Base-by-base conservation (phyloP, 345 rosid genomes). In the Acer yangbiense region DNA sequence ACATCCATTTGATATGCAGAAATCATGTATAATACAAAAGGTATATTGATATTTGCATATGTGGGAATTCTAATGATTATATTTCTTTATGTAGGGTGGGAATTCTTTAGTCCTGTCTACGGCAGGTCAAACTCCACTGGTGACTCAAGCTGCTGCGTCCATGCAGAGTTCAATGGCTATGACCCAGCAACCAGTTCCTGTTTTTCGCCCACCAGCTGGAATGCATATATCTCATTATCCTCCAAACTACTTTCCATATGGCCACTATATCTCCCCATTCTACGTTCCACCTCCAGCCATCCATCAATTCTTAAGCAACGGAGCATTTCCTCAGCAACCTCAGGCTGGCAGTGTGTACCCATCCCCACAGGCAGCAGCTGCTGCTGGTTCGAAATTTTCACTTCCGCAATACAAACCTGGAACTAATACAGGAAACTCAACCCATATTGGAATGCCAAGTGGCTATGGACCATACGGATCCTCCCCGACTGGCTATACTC, bases 401-500 rank as follows among this genome's bases (percentile, higher is more conserved):
- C 84, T 92, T 74, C 94, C 91, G 9, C 97, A 93, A 75, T 93
- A 86, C 85, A 93, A 93, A 87, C 89, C 98, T 21, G 98, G 95
- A 79, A 78, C 77, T 72, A 90, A 88, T 83, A 46, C 91, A 12
- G 94, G 92, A 70, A 95, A 85, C 75, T 73, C 95, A 70, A 69
- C 90, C 61, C 93, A 92, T 71, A 84, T 92, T 78, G 91, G 90
- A 80, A 90, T 95, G 88, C 90, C 94, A 58, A 88, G 91, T 71
- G 91, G 88, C 63, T 93, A 89, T 80, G 98, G 90, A 74, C 90
- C 91, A 62, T 93, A 93, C 82, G 97, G 95, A 46, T 83, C 97
- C 55, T 85, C 94, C 79, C 91, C 89, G 35, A 88, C 93, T 73
- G 89, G 93, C 80, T 95, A 90, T 85, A 90, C 84, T 78, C 92